phyloP scores from a whole-genome alignment of 2,329 filamentous ascomycete genomes.

The Hypoxylon sp. region DNA sequence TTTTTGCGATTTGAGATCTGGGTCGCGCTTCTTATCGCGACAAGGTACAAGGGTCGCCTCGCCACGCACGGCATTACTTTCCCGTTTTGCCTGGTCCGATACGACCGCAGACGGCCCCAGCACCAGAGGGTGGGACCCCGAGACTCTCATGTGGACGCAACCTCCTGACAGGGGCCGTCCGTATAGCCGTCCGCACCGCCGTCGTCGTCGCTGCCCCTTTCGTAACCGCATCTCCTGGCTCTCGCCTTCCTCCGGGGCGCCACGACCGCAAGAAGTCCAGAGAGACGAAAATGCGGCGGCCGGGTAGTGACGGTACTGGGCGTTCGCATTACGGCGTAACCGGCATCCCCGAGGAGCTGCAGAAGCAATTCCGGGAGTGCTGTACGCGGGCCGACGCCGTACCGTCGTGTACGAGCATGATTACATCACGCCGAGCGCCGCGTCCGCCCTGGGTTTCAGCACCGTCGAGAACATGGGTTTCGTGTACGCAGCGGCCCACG shows the following conservation, averaged over 20 bases:
- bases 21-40: conserved; percentile 8
- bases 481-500: conserved; percentile 23
- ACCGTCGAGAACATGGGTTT: conserved; percentile 40
- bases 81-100: conserved; percentile 19
- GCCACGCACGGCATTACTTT: conserved; percentile 17
- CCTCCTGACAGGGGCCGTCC: conserved; percentile 35
- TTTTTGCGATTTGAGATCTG: conserved; percentile 20
- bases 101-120: conserved; percentile 14
- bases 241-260: conserved; percentile 20
- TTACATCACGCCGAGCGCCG: conserved; percentile 27
- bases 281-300: conserved; percentile 21
- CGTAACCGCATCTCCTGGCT: conserved; percentile 14
- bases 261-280: conserved; percentile 19
- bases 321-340: conserved; percentile 30
- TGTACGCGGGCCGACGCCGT: conserved; percentile 31
- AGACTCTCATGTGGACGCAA: conserved; percentile 39
- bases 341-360: conserved; percentile 35
- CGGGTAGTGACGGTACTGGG: conserved; percentile 33
- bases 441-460: conserved; percentile 39
- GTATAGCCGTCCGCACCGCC: conserved; percentile 19
- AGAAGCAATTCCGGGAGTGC: conserved; percentile 37
- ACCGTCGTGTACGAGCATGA: conserved; percentile 30
- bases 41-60: no score
- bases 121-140: conserved; percentile 17
- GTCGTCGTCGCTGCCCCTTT: conserved; percentile 19